These are phyloP conservation scores for Hygrophoropsis aurantiaca DNA, from an alignment of 768 basidiomycete species.

Conservation along the genomic window DNA sequence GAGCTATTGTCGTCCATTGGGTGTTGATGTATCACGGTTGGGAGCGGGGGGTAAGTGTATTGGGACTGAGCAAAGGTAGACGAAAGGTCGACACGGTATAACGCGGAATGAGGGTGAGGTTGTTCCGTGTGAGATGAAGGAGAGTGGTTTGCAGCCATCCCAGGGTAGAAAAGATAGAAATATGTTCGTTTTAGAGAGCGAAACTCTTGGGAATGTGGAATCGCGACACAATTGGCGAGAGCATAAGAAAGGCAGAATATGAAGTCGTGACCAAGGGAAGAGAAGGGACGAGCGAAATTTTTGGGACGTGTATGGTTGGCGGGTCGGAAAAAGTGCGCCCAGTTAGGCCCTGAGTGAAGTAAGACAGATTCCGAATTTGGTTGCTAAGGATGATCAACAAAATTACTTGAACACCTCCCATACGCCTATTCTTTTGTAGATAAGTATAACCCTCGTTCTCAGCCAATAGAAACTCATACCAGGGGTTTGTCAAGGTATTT, in stretches of 20 bases:
- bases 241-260: too few species aligned
- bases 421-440: too few species aligned
- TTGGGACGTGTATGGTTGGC: neutral
- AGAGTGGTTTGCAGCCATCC: constrained; percentile 32
- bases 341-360: neutral
- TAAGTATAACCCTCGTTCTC: too few species aligned
- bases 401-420: too few species aligned
- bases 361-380: neutral
- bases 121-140: constrained; percentile 29
- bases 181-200: constrained; percentile 3
- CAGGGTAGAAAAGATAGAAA: constrained; percentile 30
- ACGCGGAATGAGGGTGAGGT: constrained; percentile 14
- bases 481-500: too few species aligned
- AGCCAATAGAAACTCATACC: too few species aligned
- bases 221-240: too few species aligned
- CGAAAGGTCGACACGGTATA: constrained; percentile 20
- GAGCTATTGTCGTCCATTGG: constrained; percentile 26
- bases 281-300: too few species aligned
- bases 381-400: constrained; percentile 2
- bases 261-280: too few species aligned
- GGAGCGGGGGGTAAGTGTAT: constrained; percentile 21
- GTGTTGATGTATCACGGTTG: constrained; percentile 17
- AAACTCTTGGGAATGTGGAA: too few species aligned
- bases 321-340: neutral
- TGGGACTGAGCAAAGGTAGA: constrained; percentile 3